Conservation (phyloP, 164 flowering plant species). For the Euptelea pleiosperma region DNA sequence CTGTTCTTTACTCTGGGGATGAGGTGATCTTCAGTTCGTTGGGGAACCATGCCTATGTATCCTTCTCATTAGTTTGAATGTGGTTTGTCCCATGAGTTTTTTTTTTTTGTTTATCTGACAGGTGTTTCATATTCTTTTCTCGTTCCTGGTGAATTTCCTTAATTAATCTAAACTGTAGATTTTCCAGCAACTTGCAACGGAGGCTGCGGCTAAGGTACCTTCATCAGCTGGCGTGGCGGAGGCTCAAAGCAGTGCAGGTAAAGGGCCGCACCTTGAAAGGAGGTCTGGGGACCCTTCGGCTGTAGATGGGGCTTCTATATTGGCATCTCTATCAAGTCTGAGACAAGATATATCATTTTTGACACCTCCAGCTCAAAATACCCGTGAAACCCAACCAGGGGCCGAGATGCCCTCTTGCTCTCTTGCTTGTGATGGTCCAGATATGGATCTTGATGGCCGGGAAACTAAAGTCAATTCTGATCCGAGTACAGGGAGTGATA, state of each 20-base stretch:
- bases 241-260: slow-evolving; percentile 43
- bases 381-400: slow-evolving; percentile 43
- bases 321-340: slow-evolving; percentile 70
- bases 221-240: slow-evolving; percentile 38
- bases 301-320: slow-evolving; percentile 72
- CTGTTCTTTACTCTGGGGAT: slow-evolving; percentile 70
- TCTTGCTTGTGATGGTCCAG: slow-evolving; percentile 41
- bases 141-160: slow-evolving; percentile 35
- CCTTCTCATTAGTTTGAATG: slow-evolving; percentile 31
- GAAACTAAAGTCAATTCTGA: slow-evolving; percentile 45
- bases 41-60: slow-evolving; percentile 85
- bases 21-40: slow-evolving; percentile 61
- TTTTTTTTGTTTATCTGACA: background rate
- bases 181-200: slow-evolving; percentile 54
- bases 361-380: slow-evolving; percentile 39
- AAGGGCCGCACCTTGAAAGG: slow-evolving; percentile 45
- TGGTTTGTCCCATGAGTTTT: background rate
- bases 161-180: slow-evolving; percentile 42
- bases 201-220: slow-evolving; percentile 33
- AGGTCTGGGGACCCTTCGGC: slow-evolving; percentile 75
- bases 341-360: slow-evolving; percentile 55
- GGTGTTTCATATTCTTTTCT: background rate
- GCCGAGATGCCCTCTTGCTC: slow-evolving; percentile 41
- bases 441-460: slow-evolving; percentile 52
- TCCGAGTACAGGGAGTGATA: slow-evolving; percentile 37